These are phyloP conservation scores for Serendipita indica DNA, from an alignment of 768 basidiomycete species.

Conservation along the genomic window DNA sequence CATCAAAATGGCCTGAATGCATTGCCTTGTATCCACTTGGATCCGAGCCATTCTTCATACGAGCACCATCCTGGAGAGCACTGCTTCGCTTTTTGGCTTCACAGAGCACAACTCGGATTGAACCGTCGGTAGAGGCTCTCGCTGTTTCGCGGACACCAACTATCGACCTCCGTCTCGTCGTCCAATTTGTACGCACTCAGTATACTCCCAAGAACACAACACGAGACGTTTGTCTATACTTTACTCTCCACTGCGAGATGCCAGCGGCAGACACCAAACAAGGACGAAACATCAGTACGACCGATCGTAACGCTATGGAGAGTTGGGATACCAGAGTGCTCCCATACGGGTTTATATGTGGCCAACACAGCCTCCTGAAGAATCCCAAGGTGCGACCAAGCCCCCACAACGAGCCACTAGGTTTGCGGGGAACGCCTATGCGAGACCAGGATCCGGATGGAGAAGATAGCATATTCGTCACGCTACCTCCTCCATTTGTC, in stretches of 20 bases:
- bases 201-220: not conserved
- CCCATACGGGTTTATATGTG: not conserved
- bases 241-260: conserved; percentile 6
- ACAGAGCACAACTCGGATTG: not conserved
- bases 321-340: not conserved
- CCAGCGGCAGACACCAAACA: not conserved
- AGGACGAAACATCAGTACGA: not conserved
- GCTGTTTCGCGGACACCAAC: conserved; percentile 3
- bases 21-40: not conserved
- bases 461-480: not conserved
- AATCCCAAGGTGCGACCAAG: not conserved
- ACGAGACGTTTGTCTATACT: conserved; percentile 6
- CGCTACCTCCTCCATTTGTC: not conserved
- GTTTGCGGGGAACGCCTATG: not conserved
- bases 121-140: not conserved
- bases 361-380: not conserved
- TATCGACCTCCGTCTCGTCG: conserved; percentile 2
- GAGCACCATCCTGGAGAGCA: not conserved
- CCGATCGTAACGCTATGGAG: not conserved
- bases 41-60: not conserved
- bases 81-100: conserved; percentile 1
- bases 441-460: not conserved
- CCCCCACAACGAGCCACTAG: not conserved
- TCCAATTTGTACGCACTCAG: not conserved
- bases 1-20: not conserved